Evolutionary conservation across 108 stramenopile genomes (phyloP).

Genomic region (Pseudonitzschia multistriata): DNA sequence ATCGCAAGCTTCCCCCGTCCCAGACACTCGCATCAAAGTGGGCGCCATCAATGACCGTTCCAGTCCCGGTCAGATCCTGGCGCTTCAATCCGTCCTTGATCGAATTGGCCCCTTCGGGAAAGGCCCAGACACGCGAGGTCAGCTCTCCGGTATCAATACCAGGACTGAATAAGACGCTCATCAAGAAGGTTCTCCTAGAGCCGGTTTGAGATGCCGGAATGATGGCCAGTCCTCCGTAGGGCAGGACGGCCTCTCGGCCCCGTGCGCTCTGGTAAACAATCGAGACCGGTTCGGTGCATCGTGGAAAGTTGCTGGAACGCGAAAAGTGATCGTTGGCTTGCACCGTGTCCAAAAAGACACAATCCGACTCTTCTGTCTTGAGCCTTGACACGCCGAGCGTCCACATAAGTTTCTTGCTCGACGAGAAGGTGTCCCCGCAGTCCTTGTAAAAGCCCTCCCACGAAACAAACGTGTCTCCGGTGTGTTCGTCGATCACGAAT

Average conservation of each 20-base stretch:
- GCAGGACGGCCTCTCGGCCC: background rate
- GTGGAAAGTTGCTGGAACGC: constrained; percentile 1
- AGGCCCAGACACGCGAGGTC: constrained; percentile 7
- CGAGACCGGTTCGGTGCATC: constrained; percentile 19
- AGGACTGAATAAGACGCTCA: constrained; percentile 3
- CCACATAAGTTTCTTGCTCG: background rate
- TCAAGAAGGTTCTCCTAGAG: background rate
- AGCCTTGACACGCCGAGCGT: constrained; percentile 23
- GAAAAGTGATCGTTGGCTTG: background rate
- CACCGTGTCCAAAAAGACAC: background rate
- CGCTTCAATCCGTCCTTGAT: background rate
- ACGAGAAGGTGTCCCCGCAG: background rate
- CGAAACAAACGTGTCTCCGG: constrained; percentile 10
- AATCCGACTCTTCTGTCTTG: constrained; percentile 6
- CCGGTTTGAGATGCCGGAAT: constrained; percentile 7
- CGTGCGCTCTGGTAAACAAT: constrained; percentile 18
- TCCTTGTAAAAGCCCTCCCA: constrained; percentile 31
- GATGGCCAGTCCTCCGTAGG: constrained; percentile 14
- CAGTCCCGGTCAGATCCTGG: background rate
- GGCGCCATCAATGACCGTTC: background rate
- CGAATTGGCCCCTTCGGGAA: constrained; percentile 8
- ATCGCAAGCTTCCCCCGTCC: constrained; percentile 18
- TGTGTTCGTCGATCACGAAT: constrained; percentile 14
- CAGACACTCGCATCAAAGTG: constrained; percentile 6
- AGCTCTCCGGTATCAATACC: background rate